Conservation (phyloP, 768 basidiomycete genomes). For the Collybiopsis confluens region DNA sequence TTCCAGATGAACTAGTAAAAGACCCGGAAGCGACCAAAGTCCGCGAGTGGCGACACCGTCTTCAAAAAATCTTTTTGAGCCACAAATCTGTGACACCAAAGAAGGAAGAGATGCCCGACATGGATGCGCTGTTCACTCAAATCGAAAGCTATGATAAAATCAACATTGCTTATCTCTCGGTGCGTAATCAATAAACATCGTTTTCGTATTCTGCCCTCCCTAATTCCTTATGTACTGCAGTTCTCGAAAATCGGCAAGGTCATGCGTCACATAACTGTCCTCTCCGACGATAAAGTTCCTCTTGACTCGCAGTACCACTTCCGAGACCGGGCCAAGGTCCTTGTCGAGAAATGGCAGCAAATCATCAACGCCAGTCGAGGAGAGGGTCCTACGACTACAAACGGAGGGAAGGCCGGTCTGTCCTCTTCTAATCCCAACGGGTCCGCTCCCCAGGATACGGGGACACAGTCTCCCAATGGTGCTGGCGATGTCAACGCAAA, state of each 20-base stretch:
- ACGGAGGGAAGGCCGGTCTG: not conserved
- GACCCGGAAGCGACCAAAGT: constrained; percentile 69
- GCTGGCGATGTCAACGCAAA: not conserved
- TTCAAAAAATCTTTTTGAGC: constrained; percentile 83
- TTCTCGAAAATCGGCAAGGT: constrained; percentile 84
- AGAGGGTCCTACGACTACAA: not conserved
- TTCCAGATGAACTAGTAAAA: constrained; percentile 46
- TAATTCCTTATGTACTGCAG: constrained; percentile 32
- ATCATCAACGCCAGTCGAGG: constrained; percentile 36
- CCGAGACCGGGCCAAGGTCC: constrained; percentile 60
- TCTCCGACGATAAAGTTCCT: constrained; percentile 53
- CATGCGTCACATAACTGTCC: constrained; percentile 78
- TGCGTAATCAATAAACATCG: constrained; percentile 21
- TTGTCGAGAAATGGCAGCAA: constrained; percentile 69
- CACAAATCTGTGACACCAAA: constrained; percentile 58
- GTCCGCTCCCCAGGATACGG: too few species aligned
- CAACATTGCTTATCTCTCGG: constrained; percentile 67
- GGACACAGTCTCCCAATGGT: not conserved
- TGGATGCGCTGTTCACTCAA: constrained; percentile 68
- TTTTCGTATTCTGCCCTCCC: not conserved
- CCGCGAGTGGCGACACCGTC: constrained; percentile 87
- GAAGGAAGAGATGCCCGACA: constrained; percentile 73
- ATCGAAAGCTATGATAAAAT: constrained; percentile 77
- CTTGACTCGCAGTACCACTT: constrained; percentile 63
- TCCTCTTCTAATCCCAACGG: too few species aligned